Evolutionary conservation across 2,329 filamentous ascomycete genomes (phyloP), one percentile per base, ranked within the genome.

Genomic region (Xylariaceae sp.): DNA sequence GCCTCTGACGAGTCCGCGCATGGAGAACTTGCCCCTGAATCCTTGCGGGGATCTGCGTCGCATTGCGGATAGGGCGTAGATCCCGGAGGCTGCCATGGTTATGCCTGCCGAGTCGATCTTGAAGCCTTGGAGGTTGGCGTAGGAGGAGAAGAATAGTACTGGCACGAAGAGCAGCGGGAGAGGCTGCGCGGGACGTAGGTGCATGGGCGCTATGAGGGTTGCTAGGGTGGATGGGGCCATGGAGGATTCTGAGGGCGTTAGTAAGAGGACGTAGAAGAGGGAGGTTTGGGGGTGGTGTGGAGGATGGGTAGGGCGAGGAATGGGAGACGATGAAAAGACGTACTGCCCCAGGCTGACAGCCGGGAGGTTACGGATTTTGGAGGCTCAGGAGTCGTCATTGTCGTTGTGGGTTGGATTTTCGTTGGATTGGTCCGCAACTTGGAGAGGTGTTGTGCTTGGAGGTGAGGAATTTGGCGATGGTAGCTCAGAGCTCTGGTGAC

Each of bases 61-160:
- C 52, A 80, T 64, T 1, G 80, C 78, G 44, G 82, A 68, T 35
- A 83, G 66, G 4, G 75, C 74, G 63, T 83, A 83, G 14, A 82
- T 69, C 30, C 79, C 80, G 40, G 76, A 80, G 68, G 77, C 78
- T 14, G 80, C 78, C 45, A 76, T 76, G 0, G 76, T 73, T 49
- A 82, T 67, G 44, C 78, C 80, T 2, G 79, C 80, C 49, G 73
- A 73, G 61, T 80, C 79, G 45, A 76, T 79, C 53, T 74, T 75
- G 68, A 77, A 81, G 51, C 80, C 80, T 17, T 79, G 77, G 6
- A 83, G 73, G 64, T 81, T 81, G 60, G 81, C 73, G 67, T 83
- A 83, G 62, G 73, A 76, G 47, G 74, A 71, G 66, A 82, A 80
- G 48, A 81, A 66, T 31, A 82, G 73, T 22, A 77, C 70, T 19